These are phyloP conservation scores for Pseudophaeomoniella oleicola DNA, from an alignment of 2,329 filamentous ascomycete genomes.

Conservation along the genomic window DNA sequence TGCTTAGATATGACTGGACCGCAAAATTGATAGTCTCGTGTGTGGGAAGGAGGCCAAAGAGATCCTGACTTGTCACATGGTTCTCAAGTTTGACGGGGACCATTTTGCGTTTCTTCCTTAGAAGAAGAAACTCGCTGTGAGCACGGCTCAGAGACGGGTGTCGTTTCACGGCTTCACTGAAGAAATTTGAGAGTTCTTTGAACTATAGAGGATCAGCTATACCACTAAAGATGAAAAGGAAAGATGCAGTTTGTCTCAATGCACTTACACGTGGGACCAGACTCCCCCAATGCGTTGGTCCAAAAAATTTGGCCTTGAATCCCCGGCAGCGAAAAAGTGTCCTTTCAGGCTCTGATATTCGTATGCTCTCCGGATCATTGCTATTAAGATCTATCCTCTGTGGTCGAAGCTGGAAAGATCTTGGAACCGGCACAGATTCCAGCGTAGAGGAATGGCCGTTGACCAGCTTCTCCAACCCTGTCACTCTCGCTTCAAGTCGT, in stretches of 20 bases:
- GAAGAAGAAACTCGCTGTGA: slow-evolving; percentile 6
- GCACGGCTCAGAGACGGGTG: slow-evolving; percentile 7
- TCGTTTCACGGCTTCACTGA: slow-evolving; percentile 9
- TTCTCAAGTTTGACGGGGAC: slow-evolving; percentile 2
- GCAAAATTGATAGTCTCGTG: slow-evolving; percentile 6
- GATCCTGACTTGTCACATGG: slow-evolving; percentile 5
- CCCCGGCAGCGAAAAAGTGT: neutral
- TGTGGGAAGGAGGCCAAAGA: slow-evolving; percentile 9
- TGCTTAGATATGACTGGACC: slow-evolving; percentile 8
- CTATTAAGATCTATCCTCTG: no score
- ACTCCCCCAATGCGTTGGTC: neutral
- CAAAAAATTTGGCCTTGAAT: neutral
- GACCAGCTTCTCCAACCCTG: neutral
- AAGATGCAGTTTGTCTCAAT: no score
- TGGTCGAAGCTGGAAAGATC: no score
- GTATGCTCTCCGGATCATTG: no score
- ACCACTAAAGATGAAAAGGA: no score
- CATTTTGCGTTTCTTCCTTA: slow-evolving; percentile 3
- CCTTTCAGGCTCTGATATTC: neutral
- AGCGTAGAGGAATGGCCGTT: no score
- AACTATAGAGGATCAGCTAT: slow-evolving; percentile 8
- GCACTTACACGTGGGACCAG: neutral
- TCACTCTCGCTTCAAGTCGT: neutral
- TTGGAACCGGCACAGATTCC: no score
- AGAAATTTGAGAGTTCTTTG: slow-evolving; percentile 11